Evolutionary conservation across 306 rosid species (phyloP), one percentile per base, ranked within the genome.

Genomic region (Casuarina cunninghamiana): DNA sequence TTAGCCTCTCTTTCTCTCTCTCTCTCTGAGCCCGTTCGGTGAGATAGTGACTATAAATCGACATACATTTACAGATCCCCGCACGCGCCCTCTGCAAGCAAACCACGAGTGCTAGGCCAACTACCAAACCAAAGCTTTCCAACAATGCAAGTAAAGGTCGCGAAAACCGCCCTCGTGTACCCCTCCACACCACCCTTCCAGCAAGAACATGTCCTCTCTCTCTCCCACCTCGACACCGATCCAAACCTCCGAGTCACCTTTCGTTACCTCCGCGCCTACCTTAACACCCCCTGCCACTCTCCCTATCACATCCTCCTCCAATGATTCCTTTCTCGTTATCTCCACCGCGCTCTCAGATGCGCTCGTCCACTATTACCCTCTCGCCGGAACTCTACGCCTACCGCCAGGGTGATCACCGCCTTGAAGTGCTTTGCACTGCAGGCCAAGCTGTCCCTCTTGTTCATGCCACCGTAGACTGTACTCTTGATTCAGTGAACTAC

Each of bases 211-310:
- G 19, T 75, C 77, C 96, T 92, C 83, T 58, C 87, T 49, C 98
- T 94, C 60, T 88, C 93, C 66, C 92, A 82, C 81, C 83, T 94
- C 38, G 98, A 94, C 91, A 92, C 83, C 53, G 98, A 94, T 38
- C 84, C 80, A 70, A 94, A 94, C 79, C 91, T 89, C 89, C 83
- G 79, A 49, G 77, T 89, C 81, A 89, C 79, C 73, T 85, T 94
- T 81, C 97, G 98, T 5, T 94, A 94, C 88, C 91, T 94, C 69
- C 97, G 98, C 21, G 91, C 82, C 42, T 94, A 94, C 83, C 66
- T 53, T 10, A 4, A 37, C 72, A 17, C 76, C 78, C 15, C 81
- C 62, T n/a, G 0, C 83, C 81, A 3, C 4, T 7, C 4, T 69
- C 37, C 8, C 79, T 32, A 13, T 53, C 15, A 19, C 51, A 48